Evolutionary conservation across 306 rosid species (phyloP).

Genomic region (Adenanthera pavonina): DNA sequence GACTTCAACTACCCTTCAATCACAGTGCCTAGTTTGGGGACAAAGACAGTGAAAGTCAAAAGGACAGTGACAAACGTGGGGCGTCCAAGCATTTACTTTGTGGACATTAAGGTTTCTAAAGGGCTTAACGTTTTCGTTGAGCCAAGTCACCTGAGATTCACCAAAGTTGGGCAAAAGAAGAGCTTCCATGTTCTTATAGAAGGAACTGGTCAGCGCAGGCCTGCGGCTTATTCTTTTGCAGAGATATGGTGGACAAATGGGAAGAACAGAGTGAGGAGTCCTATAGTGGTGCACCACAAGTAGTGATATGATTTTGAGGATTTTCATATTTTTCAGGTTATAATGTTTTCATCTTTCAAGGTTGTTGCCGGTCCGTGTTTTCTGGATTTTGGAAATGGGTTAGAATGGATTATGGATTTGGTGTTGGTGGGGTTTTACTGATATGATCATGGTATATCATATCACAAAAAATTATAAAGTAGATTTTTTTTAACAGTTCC

Average conservation of each 20-base stretch:
- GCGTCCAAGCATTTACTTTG: conserved; percentile 52
- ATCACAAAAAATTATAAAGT: no score
- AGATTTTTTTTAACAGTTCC: no score
- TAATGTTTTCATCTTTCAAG: neutral
- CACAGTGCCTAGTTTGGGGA: conserved; percentile 44
- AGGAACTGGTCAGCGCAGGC: neutral
- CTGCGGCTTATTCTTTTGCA: conserved; percentile 49
- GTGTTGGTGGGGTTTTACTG: neutral
- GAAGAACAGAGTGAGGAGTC: conserved; percentile 33
- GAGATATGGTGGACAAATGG: conserved; percentile 48
- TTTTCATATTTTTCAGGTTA: neutral
- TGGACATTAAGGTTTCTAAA: conserved; percentile 44
- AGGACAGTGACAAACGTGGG: conserved; percentile 62
- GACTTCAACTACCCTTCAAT: conserved; percentile 74
- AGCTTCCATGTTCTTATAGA: conserved; percentile 49
- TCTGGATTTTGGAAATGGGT: neutral
- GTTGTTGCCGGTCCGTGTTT: neutral
- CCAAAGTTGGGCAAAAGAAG: conserved; percentile 58
- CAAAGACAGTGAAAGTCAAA: conserved; percentile 30
- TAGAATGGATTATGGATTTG: neutral
- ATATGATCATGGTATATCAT: no score
- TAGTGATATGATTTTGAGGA: neutral
- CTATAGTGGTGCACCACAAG: conserved; percentile 46
- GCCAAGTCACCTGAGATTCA: conserved; percentile 55
- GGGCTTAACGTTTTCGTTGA: conserved; percentile 51